A percentile compares a stretch with the other conserved stretches of the same genome.
Evolutionary conservation across 2,329 filamentous ascomycete species (phyloP).

Genomic region (Cryphonectria naterciae): DNA sequence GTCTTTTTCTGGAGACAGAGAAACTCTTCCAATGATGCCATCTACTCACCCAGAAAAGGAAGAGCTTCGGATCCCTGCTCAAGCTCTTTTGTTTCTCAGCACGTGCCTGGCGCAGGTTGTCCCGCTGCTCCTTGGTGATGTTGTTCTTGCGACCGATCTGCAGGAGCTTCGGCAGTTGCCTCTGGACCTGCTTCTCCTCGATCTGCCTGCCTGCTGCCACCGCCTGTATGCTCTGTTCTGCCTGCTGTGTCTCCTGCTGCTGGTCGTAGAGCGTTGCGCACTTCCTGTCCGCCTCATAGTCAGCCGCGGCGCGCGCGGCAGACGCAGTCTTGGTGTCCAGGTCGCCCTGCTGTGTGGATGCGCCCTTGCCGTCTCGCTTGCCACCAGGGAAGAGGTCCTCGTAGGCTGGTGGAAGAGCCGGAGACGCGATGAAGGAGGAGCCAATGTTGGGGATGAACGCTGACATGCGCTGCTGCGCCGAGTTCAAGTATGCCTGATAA

Average conservation of each 20-base stretch:
- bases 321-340: constrained; percentile 61
- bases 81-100: constrained; percentile 66
- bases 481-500: constrained; percentile 67
- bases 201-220: constrained; percentile 9
- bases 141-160: constrained; percentile 66
- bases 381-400: constrained; percentile 74
- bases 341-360: constrained; percentile 49
- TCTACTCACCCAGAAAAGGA: constrained; percentile 67
- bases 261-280: constrained; percentile 59
- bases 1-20: neutral
- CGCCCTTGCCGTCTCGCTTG: constrained; percentile 58
- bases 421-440: constrained; percentile 55
- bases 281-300: constrained; percentile 62
- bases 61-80: constrained; percentile 67
- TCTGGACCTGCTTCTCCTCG: constrained; percentile 32
- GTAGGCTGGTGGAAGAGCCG: constrained; percentile 72
- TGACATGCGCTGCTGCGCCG: constrained; percentile 62
- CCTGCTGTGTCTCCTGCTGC: constrained; percentile 30
- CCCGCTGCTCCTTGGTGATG: constrained; percentile 68
- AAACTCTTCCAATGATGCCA: neutral
- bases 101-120: constrained; percentile 63
- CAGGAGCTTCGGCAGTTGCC: constrained; percentile 48
- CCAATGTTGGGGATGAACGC: constrained; percentile 73
- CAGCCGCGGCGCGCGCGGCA: constrained; percentile 60
- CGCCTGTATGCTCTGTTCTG: constrained; percentile 18